phyloP scores from a whole-genome alignment of 2,329 filamentous ascomycete species.

The Neofusicoccum sp. region DNA sequence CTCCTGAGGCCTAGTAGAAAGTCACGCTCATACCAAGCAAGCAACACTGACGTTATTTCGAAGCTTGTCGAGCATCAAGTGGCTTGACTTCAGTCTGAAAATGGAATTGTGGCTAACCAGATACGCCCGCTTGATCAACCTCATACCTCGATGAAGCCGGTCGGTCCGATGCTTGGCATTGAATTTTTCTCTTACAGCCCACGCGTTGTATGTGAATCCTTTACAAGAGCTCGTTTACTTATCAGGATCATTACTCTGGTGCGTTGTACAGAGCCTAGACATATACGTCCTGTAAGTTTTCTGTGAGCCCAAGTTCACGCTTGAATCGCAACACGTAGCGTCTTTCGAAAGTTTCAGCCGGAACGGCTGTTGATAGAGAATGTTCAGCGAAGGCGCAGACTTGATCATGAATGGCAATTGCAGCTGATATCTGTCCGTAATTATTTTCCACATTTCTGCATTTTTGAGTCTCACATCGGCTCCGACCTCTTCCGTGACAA shows the following conservation, averaged over 20 bases:
- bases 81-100: neutral
- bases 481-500: neutral
- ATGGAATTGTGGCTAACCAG: neutral
- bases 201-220: neutral
- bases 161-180: neutral
- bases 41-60: conserved; percentile 14
- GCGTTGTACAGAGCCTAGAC: too few species aligned
- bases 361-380: too few species aligned
- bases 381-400: too few species aligned
- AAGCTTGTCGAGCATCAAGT: too few species aligned
- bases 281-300: too few species aligned
- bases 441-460: neutral
- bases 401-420: too few species aligned
- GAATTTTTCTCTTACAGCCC: neutral
- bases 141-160: neutral
- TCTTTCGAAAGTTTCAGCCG: too few species aligned
- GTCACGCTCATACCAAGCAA: neutral
- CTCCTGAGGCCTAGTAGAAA: neutral
- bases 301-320: too few species aligned
- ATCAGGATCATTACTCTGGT: too few species aligned
- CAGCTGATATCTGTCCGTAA: too few species aligned
- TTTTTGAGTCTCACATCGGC: neutral
- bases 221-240: too few species aligned
- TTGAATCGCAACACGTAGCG: too few species aligned
- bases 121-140: neutral